Base-by-base conservation (phyloP, 2,329 filamentous ascomycete species). In the Fusarium decemcellulare region DNA sequence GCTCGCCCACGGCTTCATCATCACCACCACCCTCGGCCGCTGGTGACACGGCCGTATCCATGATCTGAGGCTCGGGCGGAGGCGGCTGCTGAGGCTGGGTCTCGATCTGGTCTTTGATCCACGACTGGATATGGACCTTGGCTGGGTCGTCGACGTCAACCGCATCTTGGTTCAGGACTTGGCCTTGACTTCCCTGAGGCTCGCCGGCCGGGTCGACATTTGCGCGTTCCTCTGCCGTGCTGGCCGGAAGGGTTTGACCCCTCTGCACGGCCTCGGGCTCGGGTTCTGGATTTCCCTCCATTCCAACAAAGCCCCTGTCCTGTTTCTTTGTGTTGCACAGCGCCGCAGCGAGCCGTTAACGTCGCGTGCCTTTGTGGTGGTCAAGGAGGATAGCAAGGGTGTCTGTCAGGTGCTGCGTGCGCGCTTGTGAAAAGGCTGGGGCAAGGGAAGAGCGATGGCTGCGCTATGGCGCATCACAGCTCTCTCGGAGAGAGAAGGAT, bases 231-330 rank as follows among this genome's bases (percentile, higher is more conserved):
- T 29, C 40, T 55, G 47, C 51, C 40, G 42, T 18, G 43, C 37
- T 36, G 42, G n/a, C 23, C 18, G 48, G 47, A 23, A 55, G 39
- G 42, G 58, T 57, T 46, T 40, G 34, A 27, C 5, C 23, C 23
- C 23, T 23, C 23, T 63, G 50, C 64, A 69, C 57, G 59, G 37
- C 62, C 29, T 55, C 60, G 53, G 58, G 50, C 44, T 68, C 68
- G 44, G 47, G 18, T 57, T 70, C 68, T 68, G 63, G 42, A 70
- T 73, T 73, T 69, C 61, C 71, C 59, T 77, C 74, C 75, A 76
- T 76, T 70, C 72, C 72, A 71, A 54, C 15, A 23, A 47, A 59
- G 36, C 18, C 44, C 44, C 23, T 23, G 23, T 23, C 39, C 44
- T 64, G 39, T 58, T 56, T 62, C 36, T n/a, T 47, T 52, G 47